Base-by-base conservation (phyloP, 1,139 yeast species). In the Meyerozyma elateridarum region DNA sequence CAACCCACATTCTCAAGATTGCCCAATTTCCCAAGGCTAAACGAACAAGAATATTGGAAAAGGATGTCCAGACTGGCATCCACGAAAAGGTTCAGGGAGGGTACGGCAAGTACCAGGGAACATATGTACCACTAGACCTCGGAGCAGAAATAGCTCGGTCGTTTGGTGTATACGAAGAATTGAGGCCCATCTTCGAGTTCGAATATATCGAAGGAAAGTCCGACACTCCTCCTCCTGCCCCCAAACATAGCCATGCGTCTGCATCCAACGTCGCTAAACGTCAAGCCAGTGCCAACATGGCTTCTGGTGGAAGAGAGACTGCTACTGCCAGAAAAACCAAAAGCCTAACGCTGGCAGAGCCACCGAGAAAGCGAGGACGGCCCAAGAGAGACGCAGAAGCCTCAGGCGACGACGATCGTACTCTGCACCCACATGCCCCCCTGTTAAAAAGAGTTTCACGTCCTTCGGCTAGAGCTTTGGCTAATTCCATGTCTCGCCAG, bases 21-120 rank as follows among this genome's bases (percentile, higher is more conserved):
- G 96, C 95, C 20, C 84, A 87, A 34, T 76, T 85, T 36, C 93
- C 93, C 39, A 85, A 88, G 55, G 83, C 95, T 1, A 80, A 81
- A 45, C 65, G 96, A 37, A 85, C 95, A 6, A 79, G 88, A 47
- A 76, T 88, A 37, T 67, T 88, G 46, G 96, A 89, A 52, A 79
- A 79, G 43, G 96, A 88, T 51, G 85, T 89, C n/a, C 88, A 78
- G 41, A 75, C 79, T 1, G 94, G 94, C 18, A 67, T 67, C 25
- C 95, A 87, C 55, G 96, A 89, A 52, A 89, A 88, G 52, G 91
- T 89, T 8, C 96, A 88, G 59, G 96, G 96, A 29, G 96, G 96
- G 0, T 85, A 88, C 52, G 96, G 96, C 9, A 83, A 87, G 51
- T 85, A 85, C 54, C 96, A 89, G 59, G 97, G 97, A 1, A 85